Evolutionary conservation across 176 grass and related monocot species (phyloP), one percentile per base, ranked within the genome.

Genomic region (Tillandsia fasciculata): DNA sequence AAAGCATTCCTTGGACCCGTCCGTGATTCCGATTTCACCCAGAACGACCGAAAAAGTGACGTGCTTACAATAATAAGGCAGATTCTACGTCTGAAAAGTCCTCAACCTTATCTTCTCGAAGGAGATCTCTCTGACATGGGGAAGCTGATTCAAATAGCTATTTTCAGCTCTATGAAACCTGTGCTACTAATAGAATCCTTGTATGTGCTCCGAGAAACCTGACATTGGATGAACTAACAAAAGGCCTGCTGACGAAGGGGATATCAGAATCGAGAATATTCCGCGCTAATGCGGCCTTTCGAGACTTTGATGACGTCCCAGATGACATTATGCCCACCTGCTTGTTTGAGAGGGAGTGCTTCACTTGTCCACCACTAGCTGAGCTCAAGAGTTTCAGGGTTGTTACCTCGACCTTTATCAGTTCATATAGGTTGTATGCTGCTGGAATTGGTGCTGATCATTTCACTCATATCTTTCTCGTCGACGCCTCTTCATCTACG

Each of bases 281-380:
- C 33, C 68, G 74, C 52, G 80, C 80, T 18, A 77, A 83, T 77
- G 80, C 80, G 52, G 80, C 80, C 18, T 83, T 83, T 61, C 29
- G 80, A 2, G 69, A 83, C 6, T 48, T 8, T 65, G 6, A 53
- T 8, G 3, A 24, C 5, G 80, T 83, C 58, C 74, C 80, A 2
- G 80, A 67, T 26, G 80, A 83, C 52, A 73, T 83, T 51, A 49
- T 66, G 23, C 14, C 58, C 1, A 12, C 58, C 10, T 78, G 68
- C 66, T 28, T 47, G 28, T 78, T 22, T 11, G 47, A 73, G 23
- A 8, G 29, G 26, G 69, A 83, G 76, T 73, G 74, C 52, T 83
- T 83, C 61, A 68, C 33, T 18, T 77, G 52, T 29, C 80, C 80
- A 0, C 57, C 69, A 3, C 49, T 48, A 1, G 3, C 29, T 47